Percentiles rank a stretch among this genome's conserved stretches.
Conservation (phyloP, 2,329 filamentous ascomycete species). For the Sporothrix curviconia region DNA sequence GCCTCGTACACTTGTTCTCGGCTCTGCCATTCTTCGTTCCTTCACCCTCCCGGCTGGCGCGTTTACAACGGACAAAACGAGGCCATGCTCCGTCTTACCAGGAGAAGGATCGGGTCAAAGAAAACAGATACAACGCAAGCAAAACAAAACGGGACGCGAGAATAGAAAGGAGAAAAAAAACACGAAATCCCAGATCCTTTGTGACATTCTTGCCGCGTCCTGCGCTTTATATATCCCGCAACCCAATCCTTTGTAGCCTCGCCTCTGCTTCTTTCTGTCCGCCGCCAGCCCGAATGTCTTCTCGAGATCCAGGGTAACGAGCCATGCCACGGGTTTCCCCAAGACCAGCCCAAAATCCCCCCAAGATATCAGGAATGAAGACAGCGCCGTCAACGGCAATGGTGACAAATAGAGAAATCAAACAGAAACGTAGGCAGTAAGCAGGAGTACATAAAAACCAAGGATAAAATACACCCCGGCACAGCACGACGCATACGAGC, state of each 20-base stretch:
- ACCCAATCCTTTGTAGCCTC: background rate
- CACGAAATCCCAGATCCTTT: background rate
- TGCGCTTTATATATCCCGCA: background rate
- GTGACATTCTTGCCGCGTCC: background rate
- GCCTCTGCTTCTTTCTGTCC: background rate
- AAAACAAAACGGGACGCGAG: background rate
- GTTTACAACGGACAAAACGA: background rate
- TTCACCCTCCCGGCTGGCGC: background rate
- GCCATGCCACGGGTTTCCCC: no score
- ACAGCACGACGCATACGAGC: constrained; percentile 7
- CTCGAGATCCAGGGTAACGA: no score
- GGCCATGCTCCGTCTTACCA: constrained; percentile 4
- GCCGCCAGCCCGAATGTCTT: no score
- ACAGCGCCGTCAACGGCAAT: no score
- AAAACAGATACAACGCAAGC: background rate
- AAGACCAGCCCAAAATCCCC: no score
- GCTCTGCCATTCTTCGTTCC: background rate
- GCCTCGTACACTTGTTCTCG: constrained; percentile 10
- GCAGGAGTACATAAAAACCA: background rate
- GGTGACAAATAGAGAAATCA: no score
- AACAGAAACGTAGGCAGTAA: background rate
- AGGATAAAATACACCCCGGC: background rate
- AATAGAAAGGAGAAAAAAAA: background rate
- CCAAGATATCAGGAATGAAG: no score
- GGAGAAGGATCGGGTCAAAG: background rate